Base-by-base conservation (phyloP, 2,329 filamentous ascomycete genomes). In the Beauveria brongniartii region DNA sequence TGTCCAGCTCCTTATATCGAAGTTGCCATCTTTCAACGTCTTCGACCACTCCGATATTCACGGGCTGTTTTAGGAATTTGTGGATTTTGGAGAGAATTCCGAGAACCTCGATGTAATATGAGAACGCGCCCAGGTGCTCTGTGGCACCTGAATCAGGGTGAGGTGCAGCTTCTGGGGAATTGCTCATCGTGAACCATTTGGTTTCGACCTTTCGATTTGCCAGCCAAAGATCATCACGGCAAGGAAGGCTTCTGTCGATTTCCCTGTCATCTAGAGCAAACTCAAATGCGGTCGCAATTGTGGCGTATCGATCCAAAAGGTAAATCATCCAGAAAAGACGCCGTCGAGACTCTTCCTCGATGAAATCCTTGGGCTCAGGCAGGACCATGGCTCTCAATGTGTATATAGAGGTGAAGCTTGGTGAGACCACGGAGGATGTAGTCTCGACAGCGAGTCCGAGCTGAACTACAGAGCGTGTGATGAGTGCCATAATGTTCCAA, bases 291-390 rank as follows among this genome's bases (percentile, higher is more conserved):
- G 92, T 96, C 0, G 91, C 88, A 61, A 96, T 87, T 0, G 92
- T 96, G 1, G 91, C 91, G 70, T 96, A 96, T 55, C 92, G 83
- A 71, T 97, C 92, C 6, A 97, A 80, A 14, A 96, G 76, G 69
- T 96, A 97, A 12, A 96, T 87, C 86, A 95, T 93, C 92, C 92
- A 97, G 72, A 97, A 96, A 1, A 96, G 78, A 28, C 92, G 81
- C 30, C 92, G 82, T 30, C 92, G 81, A 47, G 90, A 89, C 72
- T 97, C 92, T 63, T 96, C 92, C 70, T 96, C 92, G 61, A 96
- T 88, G 73, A 92, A 96, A 63, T 91, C 89, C 55, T 85, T 86
- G 0, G 92, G 83, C 63, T 96, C 91, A 0, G 91, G 89, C 0
- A 96, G 78, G 3, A 93, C 87, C 77, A 92, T 92, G 18, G 92